Evolutionary conservation across 768 basidiomycete species (phyloP), one percentile per base, ranked within the genome.

Genomic region (Hericium rajendrae): DNA sequence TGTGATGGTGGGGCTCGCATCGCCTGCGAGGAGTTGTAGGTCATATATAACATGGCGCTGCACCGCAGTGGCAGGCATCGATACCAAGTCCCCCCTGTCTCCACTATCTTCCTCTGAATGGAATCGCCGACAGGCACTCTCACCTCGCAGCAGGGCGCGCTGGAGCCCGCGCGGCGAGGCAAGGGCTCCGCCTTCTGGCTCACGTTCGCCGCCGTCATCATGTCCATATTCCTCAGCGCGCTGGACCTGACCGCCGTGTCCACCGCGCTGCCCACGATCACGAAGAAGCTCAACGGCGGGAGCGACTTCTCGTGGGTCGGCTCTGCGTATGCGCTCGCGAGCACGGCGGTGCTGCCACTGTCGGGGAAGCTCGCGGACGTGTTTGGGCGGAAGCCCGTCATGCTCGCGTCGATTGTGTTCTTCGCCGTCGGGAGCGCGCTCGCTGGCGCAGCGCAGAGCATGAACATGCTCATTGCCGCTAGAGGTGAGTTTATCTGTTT

Each of bases 341-440:
- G 62, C 13, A 61, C 67, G 9, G 66, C 67, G 10, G 28, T 65
- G 28, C 50, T 68, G 22, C 67, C 67, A 3, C 39, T 65, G 24
- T 54, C 51, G 5, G 66, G 67, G 13, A 54, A 57, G 15, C 56
- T 68, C n/a, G 65, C 61, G 12, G 55, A 54, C n/a, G 58, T 59
- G 15, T 69, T 70, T 50, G 70, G 70, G 9, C 57, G 69, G 13
- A 63, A 59, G 20, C 61, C 64, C 16, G 57, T 65, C 9, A 53
- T 70, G 37, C 57, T 70, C 13, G 38, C 51, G 11, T 63, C 64
- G 12, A 53, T 68, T 37, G 3, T 51, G 3, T 51, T 65, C 3
- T 68, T 68, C 52, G 64, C 64, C 8, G n/a, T 66, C 1, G 74
- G 74, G 0, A 68, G 67, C 20, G 71, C 69, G 0, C 24, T 76